These are phyloP conservation scores for Linaria vulgaris DNA, from an alignment of 257 asterid species.

Conservation along the genomic window DNA sequence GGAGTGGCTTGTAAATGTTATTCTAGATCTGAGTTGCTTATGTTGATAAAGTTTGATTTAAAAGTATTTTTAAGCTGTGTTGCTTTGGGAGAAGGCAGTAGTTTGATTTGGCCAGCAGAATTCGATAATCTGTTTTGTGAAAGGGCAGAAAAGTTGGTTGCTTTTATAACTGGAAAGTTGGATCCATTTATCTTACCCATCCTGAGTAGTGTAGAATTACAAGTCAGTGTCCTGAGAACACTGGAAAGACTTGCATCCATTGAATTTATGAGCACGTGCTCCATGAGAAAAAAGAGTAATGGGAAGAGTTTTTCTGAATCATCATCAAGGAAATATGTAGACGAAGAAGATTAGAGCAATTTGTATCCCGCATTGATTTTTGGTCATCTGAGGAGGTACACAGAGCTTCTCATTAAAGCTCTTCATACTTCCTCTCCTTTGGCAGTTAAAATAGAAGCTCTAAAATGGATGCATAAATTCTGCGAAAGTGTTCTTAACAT, in stretches of 20 bases:
- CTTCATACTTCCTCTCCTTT: conserved; percentile 68
- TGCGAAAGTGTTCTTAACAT: conserved; percentile 59
- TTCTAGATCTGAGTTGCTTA: conserved; percentile 64
- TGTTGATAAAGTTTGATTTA: conserved; percentile 69
- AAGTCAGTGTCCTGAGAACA: conserved; percentile 61
- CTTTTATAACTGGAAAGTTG: conserved; percentile 47
- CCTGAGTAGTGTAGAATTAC: conserved; percentile 60
- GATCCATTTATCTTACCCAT: conserved; percentile 63
- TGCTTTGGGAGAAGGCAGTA: conserved; percentile 42
- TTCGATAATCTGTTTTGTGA: conserved; percentile 42
- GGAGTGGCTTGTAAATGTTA: conserved; percentile 35
- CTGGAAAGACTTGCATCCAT: conserved; percentile 66
- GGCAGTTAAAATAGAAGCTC: conserved; percentile 75
- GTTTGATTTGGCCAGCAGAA: conserved; percentile 46
- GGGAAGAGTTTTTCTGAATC: conserved; percentile 40
- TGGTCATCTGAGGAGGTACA: conserved; percentile 61
- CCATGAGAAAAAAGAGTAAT: conserved; percentile 42
- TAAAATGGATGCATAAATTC: conserved; percentile 67
- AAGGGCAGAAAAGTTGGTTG: conserved; percentile 63
- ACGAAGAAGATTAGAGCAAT: conserved; percentile 46
- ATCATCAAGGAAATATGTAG: conserved; percentile 33
- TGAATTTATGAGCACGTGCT: conserved; percentile 67
- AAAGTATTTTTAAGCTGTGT: conserved; percentile 73
- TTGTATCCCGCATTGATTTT: conserved; percentile 47
- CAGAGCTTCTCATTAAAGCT: conserved; percentile 58